phyloP scores from a whole-genome alignment of 2,329 filamentous ascomycete species.

The Penicillium brevicompactum region DNA sequence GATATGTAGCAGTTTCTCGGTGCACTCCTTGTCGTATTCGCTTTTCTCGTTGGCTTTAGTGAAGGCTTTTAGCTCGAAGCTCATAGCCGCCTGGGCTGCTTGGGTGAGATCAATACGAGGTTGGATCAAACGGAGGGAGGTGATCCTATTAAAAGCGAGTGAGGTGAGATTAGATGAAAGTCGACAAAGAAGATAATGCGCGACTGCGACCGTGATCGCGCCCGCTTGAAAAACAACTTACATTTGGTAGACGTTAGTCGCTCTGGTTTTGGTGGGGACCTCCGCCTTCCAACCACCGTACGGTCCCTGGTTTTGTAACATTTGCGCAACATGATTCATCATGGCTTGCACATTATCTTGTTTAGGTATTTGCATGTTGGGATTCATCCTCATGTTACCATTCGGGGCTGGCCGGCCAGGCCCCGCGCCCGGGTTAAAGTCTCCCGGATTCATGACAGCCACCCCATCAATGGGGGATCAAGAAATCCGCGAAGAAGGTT shows the following conservation, averaged over 20 bases:
- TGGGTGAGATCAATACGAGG: conserved; percentile 42
- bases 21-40: conserved; percentile 48
- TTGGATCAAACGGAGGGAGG: conserved; percentile 49
- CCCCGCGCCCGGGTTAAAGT: conserved; percentile 41
- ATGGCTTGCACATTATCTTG: conserved; percentile 41
- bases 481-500: conserved; percentile 34
- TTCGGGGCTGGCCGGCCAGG: conserved; percentile 25
- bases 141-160: conserved; percentile 36
- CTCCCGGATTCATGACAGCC: conserved; percentile 47
- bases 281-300: conserved; percentile 49
- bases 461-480: conserved; percentile 42
- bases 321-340: conserved; percentile 41
- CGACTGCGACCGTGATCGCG: not conserved
- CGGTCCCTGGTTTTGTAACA: conserved; percentile 44
- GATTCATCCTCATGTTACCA: conserved; percentile 24
- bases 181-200: not conserved
- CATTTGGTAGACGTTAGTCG: conserved; percentile 48
- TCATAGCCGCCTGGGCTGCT: conserved; percentile 44
- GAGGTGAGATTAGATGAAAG: conserved; percentile 11
- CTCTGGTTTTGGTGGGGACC: conserved; percentile 43
- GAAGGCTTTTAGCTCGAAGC: conserved; percentile 50
- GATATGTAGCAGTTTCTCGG: conserved; percentile 48
- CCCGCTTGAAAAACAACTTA: conserved; percentile 28
- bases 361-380: conserved; percentile 35
- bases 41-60: conserved; percentile 43